phyloP scores from a whole-genome alignment of 768 basidiomycete genomes.

The Kwoniella sp. region DNA sequence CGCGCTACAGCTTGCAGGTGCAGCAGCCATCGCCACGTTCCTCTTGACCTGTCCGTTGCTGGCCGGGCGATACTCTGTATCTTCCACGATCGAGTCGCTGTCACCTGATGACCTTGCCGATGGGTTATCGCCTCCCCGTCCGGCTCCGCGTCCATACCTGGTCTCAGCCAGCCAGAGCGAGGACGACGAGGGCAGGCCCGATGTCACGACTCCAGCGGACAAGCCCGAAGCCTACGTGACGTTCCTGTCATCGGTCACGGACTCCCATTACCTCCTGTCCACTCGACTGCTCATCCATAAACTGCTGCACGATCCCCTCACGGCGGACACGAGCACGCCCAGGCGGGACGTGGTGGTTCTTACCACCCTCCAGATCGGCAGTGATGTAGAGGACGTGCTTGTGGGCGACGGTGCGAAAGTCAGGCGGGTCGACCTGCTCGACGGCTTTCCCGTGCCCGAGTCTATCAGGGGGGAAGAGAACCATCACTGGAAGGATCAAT shows the following conservation, averaged over 20 bases:
- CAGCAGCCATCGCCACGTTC: too few species aligned
- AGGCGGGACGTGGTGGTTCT: slow-evolving; percentile 19
- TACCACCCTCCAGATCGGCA: slow-evolving; percentile 15
- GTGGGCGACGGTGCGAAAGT: slow-evolving; percentile 19
- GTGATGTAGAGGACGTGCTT: slow-evolving; percentile 7
- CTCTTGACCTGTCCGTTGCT: too few species aligned
- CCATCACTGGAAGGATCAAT: slow-evolving; percentile 21
- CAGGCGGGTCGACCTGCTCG: slow-evolving; percentile 1
- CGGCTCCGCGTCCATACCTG: too few species aligned
- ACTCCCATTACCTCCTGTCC: slow-evolving; percentile 9
- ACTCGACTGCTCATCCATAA: slow-evolving; percentile 22
- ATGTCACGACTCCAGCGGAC: too few species aligned
- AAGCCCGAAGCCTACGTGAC: slow-evolving; percentile 34
- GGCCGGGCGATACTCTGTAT: too few species aligned
- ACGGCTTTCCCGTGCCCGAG: slow-evolving; percentile 16
- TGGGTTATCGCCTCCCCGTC: too few species aligned
- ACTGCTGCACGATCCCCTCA: slow-evolving; percentile 20
- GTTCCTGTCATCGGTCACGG: slow-evolving; percentile 17
- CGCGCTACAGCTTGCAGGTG: too few species aligned
- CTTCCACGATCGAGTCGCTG: too few species aligned
- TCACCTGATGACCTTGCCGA: too few species aligned
- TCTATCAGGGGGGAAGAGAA: slow-evolving; percentile 2
- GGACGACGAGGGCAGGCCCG: too few species aligned
- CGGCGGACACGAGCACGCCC: slow-evolving; percentile 4
- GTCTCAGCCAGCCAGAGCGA: too few species aligned